A percentile compares a stretch with the other conserved stretches of the same genome.
phyloP scores from a whole-genome alignment of 805 yeast species.

The Starmerella ratchasimensis region DNA sequence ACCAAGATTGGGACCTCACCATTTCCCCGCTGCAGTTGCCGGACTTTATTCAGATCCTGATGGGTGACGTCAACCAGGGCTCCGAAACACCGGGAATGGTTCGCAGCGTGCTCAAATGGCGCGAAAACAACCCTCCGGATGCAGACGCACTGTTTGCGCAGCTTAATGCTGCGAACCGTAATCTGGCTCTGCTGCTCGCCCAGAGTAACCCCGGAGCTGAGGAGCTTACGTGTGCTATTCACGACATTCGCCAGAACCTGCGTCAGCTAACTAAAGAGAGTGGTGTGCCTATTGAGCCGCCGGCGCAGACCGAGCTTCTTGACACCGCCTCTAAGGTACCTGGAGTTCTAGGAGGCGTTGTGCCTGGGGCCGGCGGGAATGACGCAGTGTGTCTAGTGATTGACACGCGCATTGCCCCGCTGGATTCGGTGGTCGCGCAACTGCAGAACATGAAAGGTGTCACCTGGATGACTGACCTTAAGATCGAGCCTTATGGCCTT shows the following conservation, averaged over 20 bases:
- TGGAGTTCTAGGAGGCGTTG: slow-evolving; percentile 91
- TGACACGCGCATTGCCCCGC: slow-evolving; percentile 31
- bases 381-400: slow-evolving; percentile 79
- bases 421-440: slow-evolving; percentile 5
- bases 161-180: slow-evolving; percentile 46
- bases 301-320: slow-evolving; percentile 53
- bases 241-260: slow-evolving; percentile 42
- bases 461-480: slow-evolving; percentile 31
- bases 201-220: slow-evolving; percentile 25
- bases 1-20: slow-evolving; percentile 44
- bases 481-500: slow-evolving; percentile 32
- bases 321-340: slow-evolving; percentile 38
- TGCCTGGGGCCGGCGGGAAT: slow-evolving; percentile 97
- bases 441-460: slow-evolving; percentile 26
- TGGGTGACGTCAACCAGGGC: slow-evolving; percentile 92
- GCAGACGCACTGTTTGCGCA: slow-evolving; percentile 40
- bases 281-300: slow-evolving; percentile 83
- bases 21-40: slow-evolving; percentile 51
- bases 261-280: slow-evolving; percentile 47
- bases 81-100: slow-evolving; percentile 91
- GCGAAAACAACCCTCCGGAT: slow-evolving; percentile 35
- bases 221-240: slow-evolving; percentile 1
- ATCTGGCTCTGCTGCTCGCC: slow-evolving; percentile 38
- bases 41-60: slow-evolving; percentile 48
- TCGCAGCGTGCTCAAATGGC: slow-evolving; percentile 61